These are phyloP conservation scores for Lipomyces yamanashiensis DNA, from an alignment of 805 yeast species.

Conservation along the genomic window DNA sequence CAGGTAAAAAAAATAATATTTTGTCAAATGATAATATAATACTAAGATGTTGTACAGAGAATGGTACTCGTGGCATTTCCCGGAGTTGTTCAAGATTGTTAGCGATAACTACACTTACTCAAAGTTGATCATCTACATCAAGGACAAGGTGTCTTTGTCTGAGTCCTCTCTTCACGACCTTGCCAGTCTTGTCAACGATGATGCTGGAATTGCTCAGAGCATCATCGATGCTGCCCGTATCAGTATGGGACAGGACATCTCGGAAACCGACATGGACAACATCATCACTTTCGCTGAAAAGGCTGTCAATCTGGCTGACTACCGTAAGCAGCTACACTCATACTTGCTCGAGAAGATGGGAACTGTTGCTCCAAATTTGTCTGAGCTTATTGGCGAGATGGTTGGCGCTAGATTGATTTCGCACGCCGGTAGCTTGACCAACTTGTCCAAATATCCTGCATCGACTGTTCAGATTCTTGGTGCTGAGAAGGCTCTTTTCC, in stretches of 20 bases:
- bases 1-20: slow-evolving; percentile 46
- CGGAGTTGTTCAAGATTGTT: slow-evolving; percentile 90
- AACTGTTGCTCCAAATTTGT: slow-evolving; percentile 95
- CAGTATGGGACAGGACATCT: slow-evolving; percentile 98
- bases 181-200: slow-evolving; percentile 88
- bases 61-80: slow-evolving; percentile 99
- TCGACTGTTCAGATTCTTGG: slow-evolving; percentile 98
- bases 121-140: slow-evolving; percentile 75
- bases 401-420: slow-evolving; percentile 98
- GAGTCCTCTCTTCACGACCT: slow-evolving; percentile 71
- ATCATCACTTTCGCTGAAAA: slow-evolving; percentile 90
- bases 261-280: slow-evolving; percentile 92
- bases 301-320: slow-evolving; percentile 88
- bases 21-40: no score
- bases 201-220: slow-evolving; percentile 88
- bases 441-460: slow-evolving; percentile 96
- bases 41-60: slow-evolving; percentile 49
- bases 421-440: slow-evolving; percentile 97
- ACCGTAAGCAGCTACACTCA: slow-evolving; percentile 79
- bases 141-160: slow-evolving; percentile 81
- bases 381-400: slow-evolving; percentile 97
- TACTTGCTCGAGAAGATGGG: slow-evolving; percentile 96
- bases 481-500: slow-evolving; percentile 93
- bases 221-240: slow-evolving; percentile 93
- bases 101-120: slow-evolving; percentile 89